phyloP scores from a whole-genome alignment of 2,329 filamentous ascomycete genomes.

The Colletotrichum gigasporum region DNA sequence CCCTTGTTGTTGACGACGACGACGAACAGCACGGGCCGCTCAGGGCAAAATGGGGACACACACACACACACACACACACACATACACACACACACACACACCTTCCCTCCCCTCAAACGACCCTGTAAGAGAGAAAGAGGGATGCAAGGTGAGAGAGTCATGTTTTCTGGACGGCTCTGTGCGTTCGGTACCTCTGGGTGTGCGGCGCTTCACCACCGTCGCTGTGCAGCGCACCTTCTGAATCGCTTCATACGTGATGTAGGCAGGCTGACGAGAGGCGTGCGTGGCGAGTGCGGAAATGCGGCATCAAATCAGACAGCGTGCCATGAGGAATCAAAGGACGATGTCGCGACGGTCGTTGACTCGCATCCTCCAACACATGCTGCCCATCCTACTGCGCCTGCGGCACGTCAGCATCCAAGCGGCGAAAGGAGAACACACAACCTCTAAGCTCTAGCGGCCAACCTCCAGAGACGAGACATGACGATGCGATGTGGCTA shows the following conservation, averaged over 20 bases:
- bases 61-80: too few relatives aligned
- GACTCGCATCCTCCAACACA: background rate
- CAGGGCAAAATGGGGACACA: too few relatives aligned
- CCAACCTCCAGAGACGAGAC: slow-evolving; percentile 14
- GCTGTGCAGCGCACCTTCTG: too few relatives aligned
- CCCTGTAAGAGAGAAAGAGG: slow-evolving; percentile 7
- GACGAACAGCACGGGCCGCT: slow-evolving; percentile 10
- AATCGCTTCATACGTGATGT: slow-evolving; percentile 10
- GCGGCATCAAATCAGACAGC: too few relatives aligned
- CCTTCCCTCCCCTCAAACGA: background rate
- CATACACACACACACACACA: too few relatives aligned
- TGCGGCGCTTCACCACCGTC: too few relatives aligned
- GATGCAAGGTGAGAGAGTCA: background rate
- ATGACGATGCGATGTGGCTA: background rate
- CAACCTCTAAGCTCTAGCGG: background rate
- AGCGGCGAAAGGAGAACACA: too few relatives aligned
- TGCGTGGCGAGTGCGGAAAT: background rate
- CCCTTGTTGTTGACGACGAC: too few relatives aligned
- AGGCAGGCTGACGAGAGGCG: background rate
- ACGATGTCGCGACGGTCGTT: background rate
- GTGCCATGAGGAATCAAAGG: background rate
- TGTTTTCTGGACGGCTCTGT: background rate
- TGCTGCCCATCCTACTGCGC: background rate
- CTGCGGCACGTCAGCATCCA: background rate
- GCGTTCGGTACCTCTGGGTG: too few relatives aligned